Evolutionary conservation across 345 rosid species (phyloP).

Genomic region (Cardamine occulta): DNA sequence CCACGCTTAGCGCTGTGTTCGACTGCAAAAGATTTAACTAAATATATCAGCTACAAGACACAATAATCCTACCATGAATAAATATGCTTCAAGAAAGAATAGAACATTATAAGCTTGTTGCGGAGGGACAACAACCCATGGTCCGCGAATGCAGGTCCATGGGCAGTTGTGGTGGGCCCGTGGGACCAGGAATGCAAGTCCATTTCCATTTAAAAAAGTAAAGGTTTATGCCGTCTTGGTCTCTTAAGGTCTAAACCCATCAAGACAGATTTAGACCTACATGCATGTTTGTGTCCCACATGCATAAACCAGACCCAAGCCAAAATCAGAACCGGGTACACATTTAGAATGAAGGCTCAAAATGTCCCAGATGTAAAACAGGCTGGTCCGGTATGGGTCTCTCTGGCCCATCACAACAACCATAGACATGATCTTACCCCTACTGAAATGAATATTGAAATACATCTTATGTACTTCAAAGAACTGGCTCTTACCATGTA

Average conservation of each 20-base stretch:
- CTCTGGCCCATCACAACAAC: conserved; percentile 28
- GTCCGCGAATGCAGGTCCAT: background rate
- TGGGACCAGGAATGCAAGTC: background rate
- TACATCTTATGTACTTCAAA: conserved; percentile 18
- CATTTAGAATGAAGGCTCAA: background rate
- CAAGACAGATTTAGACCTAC: background rate
- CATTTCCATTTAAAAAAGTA: background rate
- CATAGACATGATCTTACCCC: conserved; percentile 6
- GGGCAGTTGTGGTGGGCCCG: too few relatives aligned
- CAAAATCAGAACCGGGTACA: background rate
- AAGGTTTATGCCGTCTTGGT: background rate
- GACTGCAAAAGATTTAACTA: conserved; percentile 52
- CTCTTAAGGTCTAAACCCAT: background rate
- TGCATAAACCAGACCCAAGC: conserved; percentile 14
- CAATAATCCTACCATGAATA: background rate
- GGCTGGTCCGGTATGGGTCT: conserved; percentile 8
- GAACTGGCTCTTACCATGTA: conserved; percentile 22
- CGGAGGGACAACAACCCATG: background rate
- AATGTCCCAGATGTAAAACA: background rate
- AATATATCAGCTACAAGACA: background rate
- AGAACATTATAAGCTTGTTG: background rate
- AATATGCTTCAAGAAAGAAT: background rate
- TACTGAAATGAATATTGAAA: conserved; percentile 24
- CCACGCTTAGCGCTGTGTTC: conserved; percentile 64
- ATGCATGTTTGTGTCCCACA: conserved; percentile 6